phyloP scores from a whole-genome alignment of 768 basidiomycete species.

The Rubroboletus pulcherrimus region DNA sequence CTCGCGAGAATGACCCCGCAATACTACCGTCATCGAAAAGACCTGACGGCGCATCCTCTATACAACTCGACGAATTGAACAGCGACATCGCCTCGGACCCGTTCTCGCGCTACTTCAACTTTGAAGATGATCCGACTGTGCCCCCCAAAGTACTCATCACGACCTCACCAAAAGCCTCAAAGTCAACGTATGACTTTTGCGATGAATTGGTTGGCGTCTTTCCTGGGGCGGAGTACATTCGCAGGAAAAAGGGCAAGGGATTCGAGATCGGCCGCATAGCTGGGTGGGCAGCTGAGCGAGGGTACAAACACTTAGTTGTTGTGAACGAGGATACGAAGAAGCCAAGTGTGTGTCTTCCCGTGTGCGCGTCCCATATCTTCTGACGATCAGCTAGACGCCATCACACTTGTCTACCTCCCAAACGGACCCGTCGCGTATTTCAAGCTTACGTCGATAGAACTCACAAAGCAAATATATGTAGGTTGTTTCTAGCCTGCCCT shows the following conservation, averaged over 20 bases:
- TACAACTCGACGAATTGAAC: slow-evolving; percentile 54
- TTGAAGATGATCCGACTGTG: slow-evolving; percentile 58
- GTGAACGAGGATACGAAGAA: slow-evolving; percentile 96
- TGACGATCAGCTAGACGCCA: slow-evolving; percentile 60
- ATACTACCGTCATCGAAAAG: slow-evolving; percentile 32
- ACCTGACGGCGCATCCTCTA: slow-evolving; percentile 31
- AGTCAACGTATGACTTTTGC: slow-evolving; percentile 86
- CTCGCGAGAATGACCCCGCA: slow-evolving; percentile 72
- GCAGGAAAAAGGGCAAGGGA: slow-evolving; percentile 82
- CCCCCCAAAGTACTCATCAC: slow-evolving; percentile 90
- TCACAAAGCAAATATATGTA: slow-evolving; percentile 84
- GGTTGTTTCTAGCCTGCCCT: slow-evolving; percentile 23
- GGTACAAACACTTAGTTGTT: slow-evolving; percentile 84
- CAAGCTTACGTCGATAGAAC: slow-evolving; percentile 83
- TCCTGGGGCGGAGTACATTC: slow-evolving; percentile 87
- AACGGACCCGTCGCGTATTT: slow-evolving; percentile 94
- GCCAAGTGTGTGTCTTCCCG: slow-evolving; percentile 62
- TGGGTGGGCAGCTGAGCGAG: slow-evolving; percentile 86
- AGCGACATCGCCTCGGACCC: slow-evolving; percentile 71
- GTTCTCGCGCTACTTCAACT: slow-evolving; percentile 73
- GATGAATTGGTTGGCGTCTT: slow-evolving; percentile 87
- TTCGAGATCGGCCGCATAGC: slow-evolving; percentile 90
- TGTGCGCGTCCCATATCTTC: neutral
- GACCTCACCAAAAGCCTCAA: slow-evolving; percentile 86
- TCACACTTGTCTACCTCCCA: slow-evolving; percentile 89